Percentiles rank a stretch among this genome's conserved stretches.
These are phyloP conservation scores for Fusarium mundagurra DNA, from an alignment of 2,329 filamentous ascomycete genomes.

Conservation along the genomic window DNA sequence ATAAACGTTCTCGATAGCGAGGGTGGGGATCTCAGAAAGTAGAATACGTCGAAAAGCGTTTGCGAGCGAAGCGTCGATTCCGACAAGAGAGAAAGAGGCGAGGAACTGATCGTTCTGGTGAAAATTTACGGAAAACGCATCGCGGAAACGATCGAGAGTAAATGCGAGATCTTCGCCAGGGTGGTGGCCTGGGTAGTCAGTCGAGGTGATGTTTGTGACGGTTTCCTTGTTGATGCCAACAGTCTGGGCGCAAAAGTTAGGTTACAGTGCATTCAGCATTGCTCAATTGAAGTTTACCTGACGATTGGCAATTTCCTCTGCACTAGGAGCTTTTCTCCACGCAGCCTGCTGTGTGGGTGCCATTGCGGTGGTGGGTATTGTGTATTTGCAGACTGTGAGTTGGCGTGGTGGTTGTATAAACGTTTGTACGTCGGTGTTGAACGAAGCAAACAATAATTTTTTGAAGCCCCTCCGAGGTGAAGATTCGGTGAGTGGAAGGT, in stretches of 20 bases:
- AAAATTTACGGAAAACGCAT: constrained; percentile 79
- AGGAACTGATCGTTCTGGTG: constrained; percentile 83
- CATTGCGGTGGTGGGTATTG: constrained; percentile 40
- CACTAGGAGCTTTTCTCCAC: constrained; percentile 54
- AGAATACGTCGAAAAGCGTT: constrained; percentile 98
- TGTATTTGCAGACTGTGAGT: background rate
- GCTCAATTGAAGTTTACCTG: constrained; percentile 58
- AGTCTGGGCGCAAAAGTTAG: constrained; percentile 62
- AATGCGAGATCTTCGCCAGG: constrained; percentile 88
- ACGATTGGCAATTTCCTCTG: constrained; percentile 69
- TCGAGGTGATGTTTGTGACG: constrained; percentile 87
- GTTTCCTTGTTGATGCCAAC: constrained; percentile 91
- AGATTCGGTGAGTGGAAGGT: constrained; percentile 27
- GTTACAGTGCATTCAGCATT: background rate
- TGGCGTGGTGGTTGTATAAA: constrained; percentile 11
- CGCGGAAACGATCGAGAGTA: constrained; percentile 76
- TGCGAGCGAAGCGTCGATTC: constrained; percentile 90
- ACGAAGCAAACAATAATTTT: constrained; percentile 42
- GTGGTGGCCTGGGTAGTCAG: constrained; percentile 91
- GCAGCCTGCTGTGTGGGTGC: constrained; percentile 47
- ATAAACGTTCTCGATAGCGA: constrained; percentile 94
- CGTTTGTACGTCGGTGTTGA: background rate
- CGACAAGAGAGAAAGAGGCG: constrained; percentile 88
- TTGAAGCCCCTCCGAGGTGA: constrained; percentile 47
- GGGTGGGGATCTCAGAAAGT: constrained; percentile 90